These are phyloP conservation scores for Saraca asoca DNA, from an alignment of 331 rosid genomes.

Conservation along the genomic window DNA sequence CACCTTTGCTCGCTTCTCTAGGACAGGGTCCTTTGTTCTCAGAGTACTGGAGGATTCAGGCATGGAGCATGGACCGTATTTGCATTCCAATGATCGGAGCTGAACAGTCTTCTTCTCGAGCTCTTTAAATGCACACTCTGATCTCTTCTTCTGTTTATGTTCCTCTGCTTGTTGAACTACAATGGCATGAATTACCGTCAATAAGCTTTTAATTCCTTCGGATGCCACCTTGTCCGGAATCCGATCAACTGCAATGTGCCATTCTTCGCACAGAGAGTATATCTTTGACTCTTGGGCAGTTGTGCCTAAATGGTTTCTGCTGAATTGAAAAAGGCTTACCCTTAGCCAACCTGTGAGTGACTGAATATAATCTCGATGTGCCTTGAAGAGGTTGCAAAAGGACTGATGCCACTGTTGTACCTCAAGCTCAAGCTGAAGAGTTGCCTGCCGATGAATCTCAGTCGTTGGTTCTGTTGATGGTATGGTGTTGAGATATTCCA, in stretches of 20 bases:
- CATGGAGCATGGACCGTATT: constrained; percentile 68
- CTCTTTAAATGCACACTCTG: constrained; percentile 71
- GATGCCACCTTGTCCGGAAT: constrained; percentile 91
- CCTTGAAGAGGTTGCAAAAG: constrained; percentile 77
- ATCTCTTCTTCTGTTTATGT: constrained; percentile 72
- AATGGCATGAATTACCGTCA: constrained; percentile 79
- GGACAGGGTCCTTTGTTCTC: constrained; percentile 55
- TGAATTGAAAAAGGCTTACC: constrained; percentile 82
- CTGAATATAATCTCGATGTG: constrained; percentile 79
- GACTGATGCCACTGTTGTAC: constrained; percentile 95
- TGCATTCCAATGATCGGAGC: constrained; percentile 75
- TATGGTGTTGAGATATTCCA: constrained; percentile 73
- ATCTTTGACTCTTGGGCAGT: constrained; percentile 70
- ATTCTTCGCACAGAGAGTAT: constrained; percentile 83
- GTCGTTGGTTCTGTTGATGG: constrained; percentile 85
- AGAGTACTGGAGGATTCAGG: constrained; percentile 39
- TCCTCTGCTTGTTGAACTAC: constrained; percentile 89
- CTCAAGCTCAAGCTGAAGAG: constrained; percentile 90
- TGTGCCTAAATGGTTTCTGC: constrained; percentile 54
- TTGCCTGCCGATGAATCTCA: constrained; percentile 84
- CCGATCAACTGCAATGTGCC: constrained; percentile 81
- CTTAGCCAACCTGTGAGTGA: constrained; percentile 95
- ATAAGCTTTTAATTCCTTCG: constrained; percentile 88
- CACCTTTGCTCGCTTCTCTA: constrained; percentile 73
- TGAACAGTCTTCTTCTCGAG: constrained; percentile 75